Evolutionary conservation across 1,284 basidiomycete genomes (phyloP).

Genomic region (Pholiota adiposa): DNA sequence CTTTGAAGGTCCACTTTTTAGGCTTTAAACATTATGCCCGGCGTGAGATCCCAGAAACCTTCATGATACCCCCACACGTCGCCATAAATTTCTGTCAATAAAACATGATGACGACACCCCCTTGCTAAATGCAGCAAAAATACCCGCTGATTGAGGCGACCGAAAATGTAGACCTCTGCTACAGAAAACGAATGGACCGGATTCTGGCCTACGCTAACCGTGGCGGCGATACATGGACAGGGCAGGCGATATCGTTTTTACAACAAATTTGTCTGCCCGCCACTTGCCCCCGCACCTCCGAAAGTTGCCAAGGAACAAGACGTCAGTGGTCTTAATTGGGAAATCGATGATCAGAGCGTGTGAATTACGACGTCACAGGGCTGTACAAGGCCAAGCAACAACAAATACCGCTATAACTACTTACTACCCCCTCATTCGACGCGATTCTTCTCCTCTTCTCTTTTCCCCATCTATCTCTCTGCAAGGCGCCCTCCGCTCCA

Average conservation of each 20-base stretch:
- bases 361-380: slow-evolving; percentile 14
- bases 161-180: background rate
- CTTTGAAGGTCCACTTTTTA: background rate
- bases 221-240: background rate
- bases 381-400: slow-evolving; percentile 15
- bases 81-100: background rate
- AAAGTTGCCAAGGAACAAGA: slow-evolving; percentile 1
- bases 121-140: slow-evolving; percentile 1
- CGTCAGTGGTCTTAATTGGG: slow-evolving; percentile 10
- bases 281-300: background rate
- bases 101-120: background rate
- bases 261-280: background rate
- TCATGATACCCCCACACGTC: background rate
- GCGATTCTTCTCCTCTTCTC: background rate
- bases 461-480: background rate
- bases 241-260: background rate
- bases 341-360: slow-evolving; percentile 17
- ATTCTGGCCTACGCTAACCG: background rate
- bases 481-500: background rate
- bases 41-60: background rate
- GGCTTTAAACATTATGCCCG: background rate
- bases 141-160: background rate
- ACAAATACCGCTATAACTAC: slow-evolving; percentile 1
- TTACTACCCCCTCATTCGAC: background rate
- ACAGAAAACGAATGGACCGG: background rate